These are phyloP conservation scores for Boletus smithii DNA, from an alignment of 1,284 basidiomycete species.

Conservation along the genomic window DNA sequence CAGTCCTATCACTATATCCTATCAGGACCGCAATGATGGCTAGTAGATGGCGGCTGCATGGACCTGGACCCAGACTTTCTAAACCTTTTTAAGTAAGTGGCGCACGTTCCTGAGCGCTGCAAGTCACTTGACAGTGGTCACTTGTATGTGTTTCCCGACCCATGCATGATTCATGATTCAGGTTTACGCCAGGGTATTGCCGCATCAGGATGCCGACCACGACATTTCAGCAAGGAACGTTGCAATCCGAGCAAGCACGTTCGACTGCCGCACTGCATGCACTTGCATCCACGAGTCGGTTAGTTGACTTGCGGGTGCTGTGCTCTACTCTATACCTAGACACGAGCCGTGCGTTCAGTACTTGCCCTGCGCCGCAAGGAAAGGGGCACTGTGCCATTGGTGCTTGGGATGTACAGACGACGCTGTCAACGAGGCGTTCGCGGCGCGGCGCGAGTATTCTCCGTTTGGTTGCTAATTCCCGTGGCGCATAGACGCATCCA, in stretches of 20 bases:
- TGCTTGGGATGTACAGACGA: too few species aligned
- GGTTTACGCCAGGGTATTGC: not conserved
- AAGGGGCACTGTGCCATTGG: too few species aligned
- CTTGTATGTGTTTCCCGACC: not conserved
- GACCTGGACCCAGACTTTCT: not conserved
- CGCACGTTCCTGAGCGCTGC: conserved; percentile 1
- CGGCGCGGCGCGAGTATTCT: too few species aligned
- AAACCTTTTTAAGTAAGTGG: not conserved
- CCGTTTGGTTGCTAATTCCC: too few species aligned
- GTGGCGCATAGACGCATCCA: too few species aligned
- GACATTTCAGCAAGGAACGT: not conserved
- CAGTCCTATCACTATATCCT: not conserved
- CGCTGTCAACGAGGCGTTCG: too few species aligned
- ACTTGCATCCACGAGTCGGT: not conserved
- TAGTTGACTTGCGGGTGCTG: not conserved
- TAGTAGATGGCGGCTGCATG: not conserved
- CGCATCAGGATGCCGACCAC: not conserved
- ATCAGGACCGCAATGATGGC: not conserved
- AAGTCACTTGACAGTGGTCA: not conserved
- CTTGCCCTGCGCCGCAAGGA: not conserved
- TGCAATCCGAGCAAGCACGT: too few species aligned
- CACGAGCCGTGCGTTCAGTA: not conserved
- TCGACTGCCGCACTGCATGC: not conserved
- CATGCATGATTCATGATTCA: not conserved
- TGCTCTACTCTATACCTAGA: not conserved